Evolutionary conservation across 1,284 basidiomycete species (phyloP), one percentile per base, ranked within the genome.

Genomic region (Takashimella tepidaria): DNA sequence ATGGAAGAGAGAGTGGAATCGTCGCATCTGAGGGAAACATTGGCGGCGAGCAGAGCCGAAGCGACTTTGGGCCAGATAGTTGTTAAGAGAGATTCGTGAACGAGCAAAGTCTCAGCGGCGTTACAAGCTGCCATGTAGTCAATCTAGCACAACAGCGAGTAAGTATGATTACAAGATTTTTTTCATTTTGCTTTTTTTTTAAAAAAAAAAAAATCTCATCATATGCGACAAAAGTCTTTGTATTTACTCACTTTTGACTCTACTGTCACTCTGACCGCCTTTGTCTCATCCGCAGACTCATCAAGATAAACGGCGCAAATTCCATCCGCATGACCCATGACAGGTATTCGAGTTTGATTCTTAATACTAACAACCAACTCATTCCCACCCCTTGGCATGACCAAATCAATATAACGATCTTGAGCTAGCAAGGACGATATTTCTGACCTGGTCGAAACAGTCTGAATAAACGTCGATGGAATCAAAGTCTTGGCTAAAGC

Each of bases 311-410:
- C 84, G 4, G 85, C 82, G 72, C 95, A 98, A 8, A 98, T 77
- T 0, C 95, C 95, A 73, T 98, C 95, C 3, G 96, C 95, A 69
- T 99, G 96, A 1, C 96, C 96, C 92, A 98, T 97, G 45, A 99
- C 96, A 1, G 96, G 87, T 60, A 99, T 98, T 52, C 88, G 81
- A 0, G 95, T 96, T 58, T 81, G 84, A 57, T 89, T 86, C 73
- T 98, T 90, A 54, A 99, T 97, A 69, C 79, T 87, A 57, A 79
- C 81, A 11, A 98, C 96, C 21, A 99, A 83, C 64, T 83, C 84
- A 66, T 95, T 96, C 66, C 92, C 92, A 13, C 96, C 96, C 51
- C 96, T 80, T 0, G 96, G 96, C 73, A 98, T 97, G 52, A 98
- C 93, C 11, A 99, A 80, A 75, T 98, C 93, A 66, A 99, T 97